Evolutionary conservation across 257 asterid genomes (phyloP), one percentile per base, ranked within the genome.

Genomic region (Solanum acaule): DNA sequence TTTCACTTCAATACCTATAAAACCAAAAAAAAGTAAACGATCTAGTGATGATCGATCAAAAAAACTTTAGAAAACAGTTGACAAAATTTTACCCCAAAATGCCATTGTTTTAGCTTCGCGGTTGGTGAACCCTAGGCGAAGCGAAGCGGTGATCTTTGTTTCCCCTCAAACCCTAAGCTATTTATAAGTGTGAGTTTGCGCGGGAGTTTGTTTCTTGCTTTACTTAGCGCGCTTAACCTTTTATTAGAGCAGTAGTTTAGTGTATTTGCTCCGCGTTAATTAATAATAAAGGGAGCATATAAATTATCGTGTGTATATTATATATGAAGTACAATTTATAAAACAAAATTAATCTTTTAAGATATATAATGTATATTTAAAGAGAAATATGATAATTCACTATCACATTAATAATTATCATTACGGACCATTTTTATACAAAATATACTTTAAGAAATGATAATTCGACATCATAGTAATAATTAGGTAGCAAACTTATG

Each of bases 1-100:
- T 88, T 90, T 95, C 35, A 96, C 94, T 91, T 94, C 94, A 71
- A 92, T 86, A 44, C 99, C 99, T 96, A 91, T 89, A 87, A 86
- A 75, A 29, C 18, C 49, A 10, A 20, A 87, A 35, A 6, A 89
- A 40, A 23, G 84, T 8, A 40, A 75, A 29, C 37, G 15, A 27
- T 59, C 81, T 22, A 22, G 44, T 25, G 10, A 84, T 6, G 71
- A 85, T 29, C 40, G 87, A 44, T 70, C 52, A 76, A 7, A 34
- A 25, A 68, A 46, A 8, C 68, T 34, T 76, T 23, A 25, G n/a
- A 40, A 29, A 35, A 85, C 16, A 25, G n/a, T 23, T 52, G 11
- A 77, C 10, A 83, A 61, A 23, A 52, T 77, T 93, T 83, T 29
- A 93, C 96, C 98, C 98, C 96, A 94, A 90, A 94, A 94, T 87